Evolutionary conservation across 495 filamentous ascomycete species (phyloP), one percentile per base, ranked within the genome.

Genomic region (Eremomyces bilateralis): DNA sequence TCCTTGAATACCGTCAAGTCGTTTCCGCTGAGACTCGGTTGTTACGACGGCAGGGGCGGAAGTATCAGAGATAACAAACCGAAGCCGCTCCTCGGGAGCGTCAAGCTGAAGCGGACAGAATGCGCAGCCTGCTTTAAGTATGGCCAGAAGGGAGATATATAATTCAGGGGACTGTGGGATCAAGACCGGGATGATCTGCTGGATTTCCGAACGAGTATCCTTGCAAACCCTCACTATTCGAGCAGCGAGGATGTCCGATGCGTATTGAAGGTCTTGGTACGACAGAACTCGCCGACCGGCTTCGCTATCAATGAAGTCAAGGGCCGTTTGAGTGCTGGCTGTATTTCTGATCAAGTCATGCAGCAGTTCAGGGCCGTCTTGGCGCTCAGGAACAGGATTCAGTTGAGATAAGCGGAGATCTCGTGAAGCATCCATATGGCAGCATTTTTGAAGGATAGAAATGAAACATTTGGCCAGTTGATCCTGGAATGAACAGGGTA

Each of bases 21-120:
- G 12, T 6, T 35, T 30, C 25, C 21, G 49, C 3, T 40, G 33
- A 4, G 21, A 11, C 10, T 41, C 24, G 11, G 42, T 46, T 1
- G 52, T 57, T 12, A 59, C 20, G 10, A 61, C 22, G n/a, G 54
- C 21, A 8, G 24, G 30, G 0, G 57, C 57, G 2, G 45, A 45
- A 24, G 82, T 66, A 54, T 91, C 79, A 13, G 61, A 46, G 2
- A 77, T 42, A 25, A 88, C 77, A 49, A 88, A 84, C 24, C 60
- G 62, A 13, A 84, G 62, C 13, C 81, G 61, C 24, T 88, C 77
- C 19, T 49, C 43, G 2, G 81, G 81, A 4, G 72, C 64, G 43
- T 84, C 79, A 11, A 72, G 56, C 35, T 70, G 66, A 24, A 91
- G 54, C 0, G 81, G 79, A 34, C 80, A 85, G 42, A 90, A 88